A percentile compares a stretch with the other conserved stretches of the same genome.
These are phyloP conservation scores for Stagonosporopsis tanaceti DNA, from an alignment of 2,329 filamentous ascomycete genomes.

Conservation along the genomic window DNA sequence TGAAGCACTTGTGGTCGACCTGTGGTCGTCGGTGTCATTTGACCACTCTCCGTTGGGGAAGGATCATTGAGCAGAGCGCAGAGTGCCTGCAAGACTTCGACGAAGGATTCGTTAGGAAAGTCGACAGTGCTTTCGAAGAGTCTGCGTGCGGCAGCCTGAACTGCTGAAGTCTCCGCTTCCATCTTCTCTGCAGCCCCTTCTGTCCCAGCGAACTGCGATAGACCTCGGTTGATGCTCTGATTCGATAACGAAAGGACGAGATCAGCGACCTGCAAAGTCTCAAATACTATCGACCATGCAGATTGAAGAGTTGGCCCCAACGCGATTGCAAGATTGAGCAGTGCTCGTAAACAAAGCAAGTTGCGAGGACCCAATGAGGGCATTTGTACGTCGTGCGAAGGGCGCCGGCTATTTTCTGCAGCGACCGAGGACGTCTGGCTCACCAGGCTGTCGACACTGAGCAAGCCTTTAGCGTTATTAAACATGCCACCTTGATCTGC, in stretches of 20 bases:
- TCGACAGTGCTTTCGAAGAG: slow-evolving; percentile 92
- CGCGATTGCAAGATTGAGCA: slow-evolving; percentile 95
- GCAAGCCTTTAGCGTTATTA: slow-evolving; percentile 73
- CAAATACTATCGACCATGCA: slow-evolving; percentile 90
- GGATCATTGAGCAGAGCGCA: slow-evolving; percentile 69
- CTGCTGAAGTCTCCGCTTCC: slow-evolving; percentile 81
- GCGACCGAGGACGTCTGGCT: slow-evolving; percentile 62
- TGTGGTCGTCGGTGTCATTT: slow-evolving; percentile 32
- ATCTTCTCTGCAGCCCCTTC: slow-evolving; percentile 55
- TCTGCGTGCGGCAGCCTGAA: slow-evolving; percentile 84
- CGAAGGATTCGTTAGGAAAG: slow-evolving; percentile 83
- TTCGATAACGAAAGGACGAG: slow-evolving; percentile 72
- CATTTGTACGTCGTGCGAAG: slow-evolving; percentile 58
- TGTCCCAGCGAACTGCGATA: slow-evolving; percentile 30
- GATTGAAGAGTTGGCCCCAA: slow-evolving; percentile 84
- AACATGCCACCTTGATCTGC: slow-evolving; percentile 68
- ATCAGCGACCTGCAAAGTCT: slow-evolving; percentile 92
- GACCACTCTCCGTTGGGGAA: slow-evolving; percentile 31
- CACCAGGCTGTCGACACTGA: slow-evolving; percentile 76
- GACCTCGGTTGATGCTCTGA: slow-evolving; percentile 29
- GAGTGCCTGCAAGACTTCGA: slow-evolving; percentile 77
- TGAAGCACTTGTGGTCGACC: slow-evolving; percentile 41
- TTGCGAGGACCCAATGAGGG: slow-evolving; percentile 82
- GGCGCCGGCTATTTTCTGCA: slow-evolving; percentile 66
- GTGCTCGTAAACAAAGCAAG: slow-evolving; percentile 84